Evolutionary conservation across 2,329 filamentous ascomycete genomes (phyloP).

Genomic region (Ophiostoma australiae): DNA sequence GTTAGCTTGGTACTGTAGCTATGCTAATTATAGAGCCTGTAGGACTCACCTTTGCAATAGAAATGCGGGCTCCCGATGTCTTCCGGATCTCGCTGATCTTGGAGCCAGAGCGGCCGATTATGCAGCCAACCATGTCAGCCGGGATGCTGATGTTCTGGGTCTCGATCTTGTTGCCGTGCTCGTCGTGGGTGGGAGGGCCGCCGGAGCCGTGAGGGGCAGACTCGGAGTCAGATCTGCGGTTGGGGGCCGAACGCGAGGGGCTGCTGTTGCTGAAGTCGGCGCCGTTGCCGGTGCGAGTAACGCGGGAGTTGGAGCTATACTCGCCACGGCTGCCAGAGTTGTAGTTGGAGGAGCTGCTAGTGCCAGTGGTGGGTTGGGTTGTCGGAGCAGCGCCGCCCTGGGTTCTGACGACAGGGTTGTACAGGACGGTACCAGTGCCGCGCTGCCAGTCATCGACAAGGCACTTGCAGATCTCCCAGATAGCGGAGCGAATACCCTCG

Average conservation of each 20-base stretch:
- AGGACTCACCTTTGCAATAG: slow-evolving; percentile 72
- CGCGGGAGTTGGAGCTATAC: slow-evolving; percentile 61
- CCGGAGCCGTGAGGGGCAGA: slow-evolving; percentile 74
- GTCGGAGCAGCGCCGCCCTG: slow-evolving; percentile 53
- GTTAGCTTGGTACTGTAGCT: neutral
- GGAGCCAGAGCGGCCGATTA: slow-evolving; percentile 88
- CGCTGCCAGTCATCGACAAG: slow-evolving; percentile 97
- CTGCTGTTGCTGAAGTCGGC: slow-evolving; percentile 92
- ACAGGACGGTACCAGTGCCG: slow-evolving; percentile 92
- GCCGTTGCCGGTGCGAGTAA: slow-evolving; percentile 93
- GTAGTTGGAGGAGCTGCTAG: slow-evolving; percentile 30
- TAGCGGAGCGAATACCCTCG: slow-evolving; percentile 88
- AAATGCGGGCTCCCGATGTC: slow-evolving; percentile 92
- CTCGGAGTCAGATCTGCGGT: slow-evolving; percentile 78
- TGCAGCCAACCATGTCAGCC: slow-evolving; percentile 99
- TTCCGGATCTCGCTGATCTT: slow-evolving; percentile 99
- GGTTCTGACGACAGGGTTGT: slow-evolving; percentile 91
- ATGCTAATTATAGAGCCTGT: neutral
- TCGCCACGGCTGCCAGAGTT: slow-evolving; percentile 46
- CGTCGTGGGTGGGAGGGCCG: slow-evolving; percentile 81
- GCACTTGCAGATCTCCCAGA: slow-evolving; percentile 99
- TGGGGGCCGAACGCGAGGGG: slow-evolving; percentile 56
- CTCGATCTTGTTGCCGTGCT: slow-evolving; percentile 95
- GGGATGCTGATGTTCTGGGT: slow-evolving; percentile 99
- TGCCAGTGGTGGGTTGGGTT: slow-evolving; percentile 43